These are phyloP conservation scores for Macrophomina tecta DNA, from an alignment of 2,329 filamentous ascomycete genomes.

Conservation along the genomic window DNA sequence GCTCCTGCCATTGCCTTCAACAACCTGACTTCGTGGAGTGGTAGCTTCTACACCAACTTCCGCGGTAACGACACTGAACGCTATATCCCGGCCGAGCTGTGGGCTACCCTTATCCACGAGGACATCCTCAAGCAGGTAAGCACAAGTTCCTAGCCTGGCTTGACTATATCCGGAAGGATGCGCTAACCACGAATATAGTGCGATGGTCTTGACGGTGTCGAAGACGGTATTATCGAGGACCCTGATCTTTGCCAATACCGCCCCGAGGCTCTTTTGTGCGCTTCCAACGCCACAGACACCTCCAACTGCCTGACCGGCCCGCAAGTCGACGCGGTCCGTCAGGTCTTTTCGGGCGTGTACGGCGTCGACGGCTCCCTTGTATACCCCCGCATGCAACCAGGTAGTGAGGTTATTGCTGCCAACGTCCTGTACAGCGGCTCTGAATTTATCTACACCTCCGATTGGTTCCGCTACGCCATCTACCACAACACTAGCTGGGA, in stretches of 20 bases:
- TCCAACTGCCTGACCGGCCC: conserved; percentile 51
- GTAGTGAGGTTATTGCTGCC: conserved; percentile 46
- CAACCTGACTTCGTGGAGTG: conserved; percentile 42
- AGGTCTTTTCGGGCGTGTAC: conserved; percentile 51
- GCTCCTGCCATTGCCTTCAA: conserved; percentile 43
- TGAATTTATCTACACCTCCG: conserved; percentile 51
- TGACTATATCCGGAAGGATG: too few relatives aligned
- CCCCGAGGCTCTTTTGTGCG: conserved; percentile 48
- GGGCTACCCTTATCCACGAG: conserved; percentile 48
- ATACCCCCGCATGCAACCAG: conserved; percentile 59
- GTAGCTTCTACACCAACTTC: conserved; percentile 41
- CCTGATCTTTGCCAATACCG: conserved; percentile 53
- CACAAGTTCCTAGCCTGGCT: conserved; percentile 25
- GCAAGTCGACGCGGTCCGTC: conserved; percentile 52
- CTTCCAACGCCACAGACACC: conserved; percentile 40
- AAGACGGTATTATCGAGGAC: conserved; percentile 57
- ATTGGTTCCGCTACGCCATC: conserved; percentile 58
- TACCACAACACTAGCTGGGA: conserved; percentile 54
- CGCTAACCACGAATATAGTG: conserved; percentile 43
- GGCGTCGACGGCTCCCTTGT: conserved; percentile 53
- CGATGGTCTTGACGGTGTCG: conserved; percentile 55
- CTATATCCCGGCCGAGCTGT: conserved; percentile 49
- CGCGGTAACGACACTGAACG: conserved; percentile 40
- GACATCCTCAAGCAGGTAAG: conserved; percentile 49
- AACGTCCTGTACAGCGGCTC: conserved; percentile 40